Evolutionary conservation across 2,329 filamentous ascomycete species (phyloP).

Genomic region (Ophiocordyceps robertsii): DNA sequence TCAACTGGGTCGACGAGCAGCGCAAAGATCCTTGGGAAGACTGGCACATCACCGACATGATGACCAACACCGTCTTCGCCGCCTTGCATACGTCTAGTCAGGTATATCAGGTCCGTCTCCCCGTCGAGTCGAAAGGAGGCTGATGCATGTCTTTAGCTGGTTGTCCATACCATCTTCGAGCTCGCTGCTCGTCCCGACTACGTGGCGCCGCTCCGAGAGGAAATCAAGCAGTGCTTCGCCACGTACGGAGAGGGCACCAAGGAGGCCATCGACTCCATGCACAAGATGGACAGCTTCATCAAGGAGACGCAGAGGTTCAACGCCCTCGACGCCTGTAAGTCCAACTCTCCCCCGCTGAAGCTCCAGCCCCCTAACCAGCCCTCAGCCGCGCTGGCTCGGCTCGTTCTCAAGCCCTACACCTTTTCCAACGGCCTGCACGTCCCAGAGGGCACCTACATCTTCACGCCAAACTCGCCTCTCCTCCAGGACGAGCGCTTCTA

Average conservation of each 20-base stretch:
- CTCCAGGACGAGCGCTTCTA: constrained; percentile 5
- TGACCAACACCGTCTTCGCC: constrained; percentile 5
- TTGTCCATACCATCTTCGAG: constrained; percentile 5
- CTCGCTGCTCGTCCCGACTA: constrained; percentile 5
- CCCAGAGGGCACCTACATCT: constrained; percentile 4
- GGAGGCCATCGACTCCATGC: constrained; percentile 2
- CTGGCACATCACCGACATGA: constrained; percentile 3
- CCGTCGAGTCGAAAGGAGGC: neutral
- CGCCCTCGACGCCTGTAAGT: constrained; percentile 6
- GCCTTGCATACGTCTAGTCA: constrained; percentile 6
- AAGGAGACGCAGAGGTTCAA: constrained; percentile 7
- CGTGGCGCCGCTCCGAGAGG: constrained; percentile 3
- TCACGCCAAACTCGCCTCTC: constrained; percentile 5
- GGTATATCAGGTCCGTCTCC: constrained; percentile 1
- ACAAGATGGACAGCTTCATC: constrained; percentile 8
- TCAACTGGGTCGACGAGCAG: constrained; percentile 5
- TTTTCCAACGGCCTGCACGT: constrained; percentile 6
- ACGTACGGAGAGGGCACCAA: constrained; percentile 3
- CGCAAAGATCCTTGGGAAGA: neutral
- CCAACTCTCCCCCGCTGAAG: neutral
- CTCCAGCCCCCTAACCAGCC: neutral
- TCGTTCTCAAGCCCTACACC: constrained; percentile 5
- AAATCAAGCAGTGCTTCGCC: constrained; percentile 3
- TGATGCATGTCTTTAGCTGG: neutral
- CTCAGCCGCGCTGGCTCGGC: constrained; percentile 4